phyloP scores from a whole-genome alignment of 2,329 filamentous ascomycete genomes.

The Fusarium proliferatum region DNA sequence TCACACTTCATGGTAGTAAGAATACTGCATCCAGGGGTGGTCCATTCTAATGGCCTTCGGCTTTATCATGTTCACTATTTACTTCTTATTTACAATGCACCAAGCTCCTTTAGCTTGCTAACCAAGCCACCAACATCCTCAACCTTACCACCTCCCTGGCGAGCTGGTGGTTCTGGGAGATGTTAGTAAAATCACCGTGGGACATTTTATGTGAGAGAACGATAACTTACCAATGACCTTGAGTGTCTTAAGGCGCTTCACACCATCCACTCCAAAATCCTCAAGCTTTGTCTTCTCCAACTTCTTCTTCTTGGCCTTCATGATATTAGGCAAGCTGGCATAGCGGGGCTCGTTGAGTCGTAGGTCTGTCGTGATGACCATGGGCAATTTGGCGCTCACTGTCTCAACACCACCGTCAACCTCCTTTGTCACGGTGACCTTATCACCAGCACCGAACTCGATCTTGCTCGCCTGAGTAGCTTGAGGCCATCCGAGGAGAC shows the following conservation, averaged over 20 bases:
- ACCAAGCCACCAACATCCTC: constrained; percentile 97
- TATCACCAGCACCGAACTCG: constrained; percentile 76
- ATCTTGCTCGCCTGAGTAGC: constrained; percentile 93
- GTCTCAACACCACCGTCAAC: constrained; percentile 97
- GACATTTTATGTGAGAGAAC: background rate
- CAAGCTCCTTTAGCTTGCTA: constrained; percentile 93
- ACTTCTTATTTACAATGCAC: constrained; percentile 73
- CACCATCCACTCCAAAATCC: constrained; percentile 82
- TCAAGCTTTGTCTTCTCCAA: constrained; percentile 89
- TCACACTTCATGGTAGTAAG: background rate
- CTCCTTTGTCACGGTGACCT: constrained; percentile 84
- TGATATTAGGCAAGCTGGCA: constrained; percentile 96
- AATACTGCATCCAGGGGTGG: background rate
- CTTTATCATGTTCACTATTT: constrained; percentile 3
- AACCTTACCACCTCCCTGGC: constrained; percentile 96
- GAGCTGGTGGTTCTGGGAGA: constrained; percentile 78
- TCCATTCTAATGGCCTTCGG: background rate
- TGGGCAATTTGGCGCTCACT: constrained; percentile 83
- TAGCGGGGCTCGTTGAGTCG: constrained; percentile 95
- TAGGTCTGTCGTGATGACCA: constrained; percentile 96
- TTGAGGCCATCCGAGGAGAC: constrained; percentile 90
- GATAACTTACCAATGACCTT: constrained; percentile 80
- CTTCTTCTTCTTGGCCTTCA: constrained; percentile 99
- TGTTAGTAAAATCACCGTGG: constrained; percentile 11
- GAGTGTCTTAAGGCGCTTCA: constrained; percentile 84